Evolutionary conservation across 2,329 filamentous ascomycete genomes (phyloP), one percentile per base, ranked within the genome.

Genomic region (Pyrenophora seminiperda): DNA sequence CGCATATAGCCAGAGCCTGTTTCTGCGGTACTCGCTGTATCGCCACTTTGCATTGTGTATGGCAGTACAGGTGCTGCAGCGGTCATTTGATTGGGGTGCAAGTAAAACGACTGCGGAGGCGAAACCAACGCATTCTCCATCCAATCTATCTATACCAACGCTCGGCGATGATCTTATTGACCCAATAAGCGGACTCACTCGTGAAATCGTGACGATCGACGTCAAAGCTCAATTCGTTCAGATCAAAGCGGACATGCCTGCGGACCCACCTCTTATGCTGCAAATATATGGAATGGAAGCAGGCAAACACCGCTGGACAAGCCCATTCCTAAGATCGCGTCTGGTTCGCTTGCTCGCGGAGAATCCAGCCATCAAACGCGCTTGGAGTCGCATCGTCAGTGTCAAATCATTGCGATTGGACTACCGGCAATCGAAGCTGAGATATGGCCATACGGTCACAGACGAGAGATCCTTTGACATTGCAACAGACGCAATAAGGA

Each of bases 1-100:
- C 59, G 89, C 90, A 0, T 84, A 89, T 43, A 82, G 94, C 15
- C 88, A 88, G 59, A 90, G 89, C 5, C 75, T 99, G 2, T 84
- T 90, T 53, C 67, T 96, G 6, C 88, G 95, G 41, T 97, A 97
- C 68, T 99, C 95, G 0, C 81, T 99, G 0, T 96, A 95, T 71
- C 87, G 92, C 3, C 92, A 96, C 68, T 99, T 97, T 67, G 88
- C 92, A 0, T 81, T 95, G 19, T 89, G 91, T 1, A 85, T 97
- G 52, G 94, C 93, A 7, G 77, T 82, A 18, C 86, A 86, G 67
- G 90, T 95, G 2, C 72, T 99, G 18, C 71, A 67, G 38, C 72
- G 73, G 36, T 78, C 77, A 0, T 77, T 79, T 45, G 64, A 70
- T 38, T 56, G 59, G 56, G 54, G 50, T 9, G 40, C 50, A 11